A percentile compares a stretch with the other conserved stretches of the same genome.
These are phyloP conservation scores for Arachnopeziza araneosa DNA, from an alignment of 2,329 filamentous ascomycete species.

Conservation along the genomic window DNA sequence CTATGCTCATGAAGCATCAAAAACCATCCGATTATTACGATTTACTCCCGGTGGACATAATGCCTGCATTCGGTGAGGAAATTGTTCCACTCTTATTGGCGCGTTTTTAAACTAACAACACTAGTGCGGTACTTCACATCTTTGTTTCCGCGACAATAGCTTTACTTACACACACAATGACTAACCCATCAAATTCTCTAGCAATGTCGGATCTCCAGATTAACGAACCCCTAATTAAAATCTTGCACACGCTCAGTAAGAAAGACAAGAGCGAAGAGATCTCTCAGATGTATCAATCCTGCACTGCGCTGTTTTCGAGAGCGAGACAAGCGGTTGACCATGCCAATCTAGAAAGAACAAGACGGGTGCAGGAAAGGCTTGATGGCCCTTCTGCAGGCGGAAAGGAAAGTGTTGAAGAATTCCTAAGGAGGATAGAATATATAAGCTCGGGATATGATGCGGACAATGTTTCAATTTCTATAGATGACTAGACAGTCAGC, in stretches of 20 bases:
- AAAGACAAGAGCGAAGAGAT: conserved; percentile 9
- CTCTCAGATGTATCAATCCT: conserved; percentile 9
- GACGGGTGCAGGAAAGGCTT: neutral
- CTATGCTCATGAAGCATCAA: conserved; percentile 13
- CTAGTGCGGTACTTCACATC: conserved; percentile 17
- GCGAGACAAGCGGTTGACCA: conserved; percentile 6
- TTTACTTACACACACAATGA: conserved; percentile 9
- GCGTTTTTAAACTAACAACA: neutral
- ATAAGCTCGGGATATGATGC: conserved; percentile 11
- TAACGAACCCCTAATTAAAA: conserved; percentile 14
- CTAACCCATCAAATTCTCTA: conserved; percentile 7
- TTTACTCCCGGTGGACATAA: conserved; percentile 15
- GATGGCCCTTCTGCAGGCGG: neutral
- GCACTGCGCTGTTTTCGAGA: conserved; percentile 9
- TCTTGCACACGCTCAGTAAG: conserved; percentile 9
- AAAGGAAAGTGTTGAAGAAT: conserved; percentile 17
- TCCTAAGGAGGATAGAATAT: conserved; percentile 14
- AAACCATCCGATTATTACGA: conserved; percentile 13
- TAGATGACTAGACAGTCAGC: too few species aligned
- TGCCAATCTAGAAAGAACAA: neutral
- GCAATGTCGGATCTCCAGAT: conserved; percentile 12
- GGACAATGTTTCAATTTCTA: neutral
- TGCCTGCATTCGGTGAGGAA: conserved; percentile 16
- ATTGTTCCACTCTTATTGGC: neutral
- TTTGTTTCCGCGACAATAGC: conserved; percentile 18